These are phyloP conservation scores for Trichosphaerium sp. DNA, from an alignment of 78 protist species.

Conservation along the genomic window DNA sequence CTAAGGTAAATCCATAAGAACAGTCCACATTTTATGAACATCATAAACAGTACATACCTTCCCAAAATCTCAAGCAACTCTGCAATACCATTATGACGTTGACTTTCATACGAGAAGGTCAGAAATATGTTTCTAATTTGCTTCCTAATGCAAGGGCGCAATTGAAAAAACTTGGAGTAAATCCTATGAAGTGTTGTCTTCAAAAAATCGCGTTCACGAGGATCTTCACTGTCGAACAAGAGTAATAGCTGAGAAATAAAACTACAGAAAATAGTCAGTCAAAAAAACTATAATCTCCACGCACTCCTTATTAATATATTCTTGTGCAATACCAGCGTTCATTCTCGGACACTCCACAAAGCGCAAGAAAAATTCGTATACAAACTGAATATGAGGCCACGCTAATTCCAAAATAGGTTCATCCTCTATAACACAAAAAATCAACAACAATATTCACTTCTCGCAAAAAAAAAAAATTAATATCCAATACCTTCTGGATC, in stretches of 20 bases:
- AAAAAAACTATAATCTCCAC: neutral
- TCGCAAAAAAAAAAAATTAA: neutral
- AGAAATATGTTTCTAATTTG: constrained; percentile 73
- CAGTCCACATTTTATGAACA: neutral
- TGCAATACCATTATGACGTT: constrained; percentile 77
- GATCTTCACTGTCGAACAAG: constrained; percentile 90
- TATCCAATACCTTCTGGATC: too few species aligned
- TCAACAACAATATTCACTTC: neutral
- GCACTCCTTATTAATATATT: constrained; percentile 57
- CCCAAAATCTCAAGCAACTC: constrained; percentile 87
- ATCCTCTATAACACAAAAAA: constrained; percentile 43
- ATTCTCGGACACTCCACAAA: constrained; percentile 72
- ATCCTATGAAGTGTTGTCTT: constrained; percentile 90
- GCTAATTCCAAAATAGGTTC: constrained; percentile 82
- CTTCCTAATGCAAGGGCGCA: constrained; percentile 77
- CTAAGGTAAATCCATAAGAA: constrained; percentile 9
- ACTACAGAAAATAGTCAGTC: neutral
- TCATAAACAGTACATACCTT: neutral
- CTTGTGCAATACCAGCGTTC: constrained; percentile 66
- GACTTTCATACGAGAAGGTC: constrained; percentile 69
- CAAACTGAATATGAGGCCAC: constrained; percentile 83
- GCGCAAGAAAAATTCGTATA: constrained; percentile 77
- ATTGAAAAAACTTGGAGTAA: constrained; percentile 80
- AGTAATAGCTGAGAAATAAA: constrained; percentile 55
- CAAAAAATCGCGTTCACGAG: constrained; percentile 91